Percentiles rank a stretch among this genome's conserved stretches.
These are phyloP conservation scores for Megacollybia marginata DNA, from an alignment of 768 basidiomycete genomes.

Conservation along the genomic window DNA sequence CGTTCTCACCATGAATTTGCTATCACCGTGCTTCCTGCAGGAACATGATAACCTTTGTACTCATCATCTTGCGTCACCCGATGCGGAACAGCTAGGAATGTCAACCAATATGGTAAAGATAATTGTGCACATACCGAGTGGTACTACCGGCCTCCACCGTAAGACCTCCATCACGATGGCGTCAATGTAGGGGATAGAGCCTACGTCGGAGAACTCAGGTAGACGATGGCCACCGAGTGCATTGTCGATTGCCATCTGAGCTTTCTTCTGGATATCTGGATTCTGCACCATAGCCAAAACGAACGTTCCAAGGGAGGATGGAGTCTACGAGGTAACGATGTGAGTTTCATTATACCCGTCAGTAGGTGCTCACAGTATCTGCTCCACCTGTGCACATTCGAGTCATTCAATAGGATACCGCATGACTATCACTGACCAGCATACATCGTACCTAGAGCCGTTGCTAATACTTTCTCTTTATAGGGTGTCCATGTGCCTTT, in stretches of 20 bases:
- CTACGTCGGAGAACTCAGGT: slow-evolving; percentile 15
- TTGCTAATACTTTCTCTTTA: background rate
- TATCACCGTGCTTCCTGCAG: slow-evolving; percentile 5
- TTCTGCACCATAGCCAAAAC: slow-evolving; percentile 19
- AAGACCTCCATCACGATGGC: slow-evolving; percentile 16
- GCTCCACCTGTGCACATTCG: slow-evolving; percentile 1
- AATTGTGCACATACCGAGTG: slow-evolving; percentile 9
- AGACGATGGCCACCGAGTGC: slow-evolving; percentile 15
- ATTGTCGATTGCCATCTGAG: slow-evolving; percentile 18
- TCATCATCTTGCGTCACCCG: slow-evolving; percentile 18
- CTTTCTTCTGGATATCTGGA: slow-evolving; percentile 16
- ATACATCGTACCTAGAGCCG: slow-evolving; percentile 2
- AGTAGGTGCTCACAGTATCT: slow-evolving; percentile 2
- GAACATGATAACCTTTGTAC: slow-evolving; percentile 21
- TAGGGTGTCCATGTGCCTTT: background rate
- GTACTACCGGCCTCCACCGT: slow-evolving; percentile 12
- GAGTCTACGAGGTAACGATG: slow-evolving; percentile 3
- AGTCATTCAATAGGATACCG: background rate
- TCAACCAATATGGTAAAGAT: background rate
- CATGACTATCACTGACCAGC: background rate
- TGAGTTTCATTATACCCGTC: background rate
- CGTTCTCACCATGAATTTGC: slow-evolving; percentile 2
- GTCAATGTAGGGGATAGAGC: slow-evolving; percentile 15
- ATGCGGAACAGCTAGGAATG: slow-evolving; percentile 6
- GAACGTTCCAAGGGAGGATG: slow-evolving; percentile 4